These are phyloP conservation scores for Globisporangium emineosum DNA, from an alignment of 352 stramenopile genomes.

Conservation along the genomic window DNA sequence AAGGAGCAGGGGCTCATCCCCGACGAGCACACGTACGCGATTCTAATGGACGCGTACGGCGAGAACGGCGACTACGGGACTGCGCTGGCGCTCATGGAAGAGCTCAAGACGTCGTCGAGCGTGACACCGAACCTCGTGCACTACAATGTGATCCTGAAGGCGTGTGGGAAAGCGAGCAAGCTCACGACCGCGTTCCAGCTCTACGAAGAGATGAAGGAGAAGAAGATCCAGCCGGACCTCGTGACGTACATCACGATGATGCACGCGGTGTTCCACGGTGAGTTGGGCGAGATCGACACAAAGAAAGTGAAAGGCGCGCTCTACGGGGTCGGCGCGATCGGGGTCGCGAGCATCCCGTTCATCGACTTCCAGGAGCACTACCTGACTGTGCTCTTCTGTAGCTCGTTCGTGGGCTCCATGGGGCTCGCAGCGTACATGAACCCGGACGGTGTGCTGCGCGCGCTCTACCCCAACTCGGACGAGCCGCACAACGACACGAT, in stretches of 20 bases:
- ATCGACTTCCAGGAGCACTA: constrained; percentile 76
- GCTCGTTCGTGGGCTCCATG: constrained; percentile 76
- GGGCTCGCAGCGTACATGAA: constrained; percentile 83
- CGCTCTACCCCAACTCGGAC: constrained; percentile 78
- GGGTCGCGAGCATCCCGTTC: constrained; percentile 54
- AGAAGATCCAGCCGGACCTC: constrained; percentile 61
- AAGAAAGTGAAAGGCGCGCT: constrained; percentile 66
- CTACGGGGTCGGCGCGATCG: constrained; percentile 53
- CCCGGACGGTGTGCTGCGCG: constrained; percentile 70
- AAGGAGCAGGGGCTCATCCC: constrained; percentile 43
- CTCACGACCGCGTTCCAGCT: constrained; percentile 72
- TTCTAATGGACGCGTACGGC: constrained; percentile 71
- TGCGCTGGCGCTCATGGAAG: constrained; percentile 45
- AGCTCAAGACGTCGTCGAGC: constrained; percentile 37
- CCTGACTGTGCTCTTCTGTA: constrained; percentile 71
- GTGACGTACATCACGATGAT: constrained; percentile 88
- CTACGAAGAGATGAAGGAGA: constrained; percentile 85
- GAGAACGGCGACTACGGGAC: constrained; percentile 57
- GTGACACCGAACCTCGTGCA: constrained; percentile 52
- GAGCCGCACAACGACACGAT: constrained; percentile 62
- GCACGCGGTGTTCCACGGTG: constrained; percentile 82
- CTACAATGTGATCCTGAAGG: constrained; percentile 83
- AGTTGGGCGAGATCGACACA: constrained; percentile 61
- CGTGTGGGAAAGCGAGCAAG: constrained; percentile 65
- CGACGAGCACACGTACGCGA: constrained; percentile 64